Evolutionary conservation across 108 stramenopile species (phyloP).

Genomic region (Skeletonema costatum): DNA sequence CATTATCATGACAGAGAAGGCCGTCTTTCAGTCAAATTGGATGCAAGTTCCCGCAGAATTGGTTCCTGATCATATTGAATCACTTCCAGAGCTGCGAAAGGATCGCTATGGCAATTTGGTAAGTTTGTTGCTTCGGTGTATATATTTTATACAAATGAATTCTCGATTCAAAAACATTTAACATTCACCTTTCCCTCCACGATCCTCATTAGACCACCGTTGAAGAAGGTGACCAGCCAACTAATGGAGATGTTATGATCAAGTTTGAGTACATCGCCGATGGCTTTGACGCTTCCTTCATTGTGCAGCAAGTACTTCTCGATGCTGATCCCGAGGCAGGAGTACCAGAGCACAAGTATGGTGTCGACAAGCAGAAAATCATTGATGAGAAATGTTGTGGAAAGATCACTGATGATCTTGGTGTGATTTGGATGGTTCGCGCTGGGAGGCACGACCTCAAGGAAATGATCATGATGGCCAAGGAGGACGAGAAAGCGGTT

Average conservation of each 20-base stretch:
- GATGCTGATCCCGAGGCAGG: slow-evolving; percentile 48
- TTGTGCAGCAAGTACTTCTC: slow-evolving; percentile 46
- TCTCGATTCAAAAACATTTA: too few species aligned
- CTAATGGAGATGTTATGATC: slow-evolving; percentile 55
- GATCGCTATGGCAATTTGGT: slow-evolving; percentile 46
- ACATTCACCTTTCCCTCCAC: too few species aligned
- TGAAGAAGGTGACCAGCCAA: slow-evolving; percentile 49
- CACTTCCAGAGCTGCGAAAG: slow-evolving; percentile 39
- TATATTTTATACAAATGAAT: too few species aligned
- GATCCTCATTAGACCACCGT: slow-evolving; percentile 23
- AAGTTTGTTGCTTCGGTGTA: neutral
- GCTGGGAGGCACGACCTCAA: slow-evolving; percentile 41
- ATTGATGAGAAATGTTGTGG: slow-evolving; percentile 50
- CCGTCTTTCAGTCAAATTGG: slow-evolving; percentile 45
- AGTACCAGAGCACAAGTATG: slow-evolving; percentile 34
- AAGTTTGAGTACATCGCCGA: slow-evolving; percentile 51
- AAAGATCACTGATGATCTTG: slow-evolving; percentile 51
- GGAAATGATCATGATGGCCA: slow-evolving; percentile 60
- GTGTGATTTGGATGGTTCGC: slow-evolving; percentile 61
- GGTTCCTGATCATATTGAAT: slow-evolving; percentile 45
- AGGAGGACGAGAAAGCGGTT: slow-evolving; percentile 43
- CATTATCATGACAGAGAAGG: slow-evolving; percentile 32
- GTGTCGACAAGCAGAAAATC: slow-evolving; percentile 41
- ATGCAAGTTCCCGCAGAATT: slow-evolving; percentile 45
- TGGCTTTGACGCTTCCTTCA: slow-evolving; percentile 59